These are phyloP conservation scores for Tulasnella sp. DNA, from an alignment of 768 basidiomycete species.

Conservation along the genomic window DNA sequence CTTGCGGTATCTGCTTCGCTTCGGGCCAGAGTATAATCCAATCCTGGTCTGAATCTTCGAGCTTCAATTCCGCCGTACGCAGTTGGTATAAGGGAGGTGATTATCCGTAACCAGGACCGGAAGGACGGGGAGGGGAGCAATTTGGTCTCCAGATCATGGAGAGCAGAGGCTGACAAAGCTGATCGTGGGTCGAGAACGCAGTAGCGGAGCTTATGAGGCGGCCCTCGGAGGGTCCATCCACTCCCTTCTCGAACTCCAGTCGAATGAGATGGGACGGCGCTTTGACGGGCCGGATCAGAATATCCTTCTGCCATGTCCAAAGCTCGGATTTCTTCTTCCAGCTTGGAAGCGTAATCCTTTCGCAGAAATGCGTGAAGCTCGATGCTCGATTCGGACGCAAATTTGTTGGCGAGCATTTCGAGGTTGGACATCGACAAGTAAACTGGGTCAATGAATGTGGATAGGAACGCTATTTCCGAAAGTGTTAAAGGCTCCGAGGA, in stretches of 20 bases:
- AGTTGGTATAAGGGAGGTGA: constrained; percentile 62
- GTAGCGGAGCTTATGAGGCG: constrained; percentile 93
- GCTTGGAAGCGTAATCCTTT: constrained; percentile 49
- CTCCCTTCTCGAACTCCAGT: constrained; percentile 38
- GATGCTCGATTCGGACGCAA: constrained; percentile 76
- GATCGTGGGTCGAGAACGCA: constrained; percentile 40
- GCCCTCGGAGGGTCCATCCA: constrained; percentile 67
- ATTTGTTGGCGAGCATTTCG: constrained; percentile 64
- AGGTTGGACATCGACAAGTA: constrained; percentile 80
- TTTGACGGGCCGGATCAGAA: constrained; percentile 36
- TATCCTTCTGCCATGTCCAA: constrained; percentile 56
- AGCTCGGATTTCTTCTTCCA: constrained; percentile 54
- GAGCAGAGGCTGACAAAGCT: background rate
- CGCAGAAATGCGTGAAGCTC: constrained; percentile 81
- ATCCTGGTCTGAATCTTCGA: constrained; percentile 77
- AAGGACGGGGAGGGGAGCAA: constrained; percentile 74
- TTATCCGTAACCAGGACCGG: constrained; percentile 74
- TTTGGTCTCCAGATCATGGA: constrained; percentile 31
- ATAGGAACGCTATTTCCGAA: constrained; percentile 58
- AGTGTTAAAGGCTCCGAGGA: constrained; percentile 42
- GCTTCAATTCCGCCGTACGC: constrained; percentile 59
- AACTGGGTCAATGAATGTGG: constrained; percentile 76
- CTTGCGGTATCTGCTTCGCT: constrained; percentile 71
- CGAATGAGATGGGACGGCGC: constrained; percentile 53
- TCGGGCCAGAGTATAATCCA: constrained; percentile 92